These are phyloP conservation scores for Leccinum ochraceum DNA, from an alignment of 768 basidiomycete genomes.

Conservation along the genomic window DNA sequence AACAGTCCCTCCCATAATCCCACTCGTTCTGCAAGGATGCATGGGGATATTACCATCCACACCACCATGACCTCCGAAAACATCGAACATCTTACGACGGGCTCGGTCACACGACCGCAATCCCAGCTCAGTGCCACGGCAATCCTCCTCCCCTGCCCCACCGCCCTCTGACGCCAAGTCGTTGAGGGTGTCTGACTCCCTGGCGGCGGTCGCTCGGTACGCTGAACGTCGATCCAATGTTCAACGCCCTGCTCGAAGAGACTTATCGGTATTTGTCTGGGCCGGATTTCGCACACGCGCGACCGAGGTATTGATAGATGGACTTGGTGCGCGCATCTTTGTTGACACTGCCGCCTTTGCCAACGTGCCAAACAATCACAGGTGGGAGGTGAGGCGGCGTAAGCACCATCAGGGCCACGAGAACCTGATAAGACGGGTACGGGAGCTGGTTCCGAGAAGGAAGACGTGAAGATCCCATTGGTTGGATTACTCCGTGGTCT, in stretches of 20 bases:
- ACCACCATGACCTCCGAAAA: neutral
- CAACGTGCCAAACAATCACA: constrained; percentile 9
- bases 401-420: constrained; percentile 12
- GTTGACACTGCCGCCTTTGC: constrained; percentile 26
- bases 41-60: neutral
- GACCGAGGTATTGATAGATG: constrained; percentile 54
- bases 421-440: constrained; percentile 8
- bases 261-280: constrained; percentile 63
- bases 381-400: constrained; percentile 8
- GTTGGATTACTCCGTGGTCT: constrained; percentile 82
- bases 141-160: constrained; percentile 20
- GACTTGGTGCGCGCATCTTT: constrained; percentile 66
- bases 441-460: constrained; percentile 10
- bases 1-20: neutral
- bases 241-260: constrained; percentile 66
- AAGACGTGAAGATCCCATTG: constrained; percentile 59
- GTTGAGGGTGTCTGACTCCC: neutral
- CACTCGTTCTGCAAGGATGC: neutral
- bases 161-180: constrained; percentile 14
- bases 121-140: constrained; percentile 14
- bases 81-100: constrained; percentile 3
- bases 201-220: constrained; percentile 3
- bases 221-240: constrained; percentile 36
- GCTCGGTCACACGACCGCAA: constrained; percentile 15
- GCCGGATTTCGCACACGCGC: constrained; percentile 66